Evolutionary conservation across 2,329 filamentous ascomycete species (phyloP).

Genomic region (Cytospora mali): DNA sequence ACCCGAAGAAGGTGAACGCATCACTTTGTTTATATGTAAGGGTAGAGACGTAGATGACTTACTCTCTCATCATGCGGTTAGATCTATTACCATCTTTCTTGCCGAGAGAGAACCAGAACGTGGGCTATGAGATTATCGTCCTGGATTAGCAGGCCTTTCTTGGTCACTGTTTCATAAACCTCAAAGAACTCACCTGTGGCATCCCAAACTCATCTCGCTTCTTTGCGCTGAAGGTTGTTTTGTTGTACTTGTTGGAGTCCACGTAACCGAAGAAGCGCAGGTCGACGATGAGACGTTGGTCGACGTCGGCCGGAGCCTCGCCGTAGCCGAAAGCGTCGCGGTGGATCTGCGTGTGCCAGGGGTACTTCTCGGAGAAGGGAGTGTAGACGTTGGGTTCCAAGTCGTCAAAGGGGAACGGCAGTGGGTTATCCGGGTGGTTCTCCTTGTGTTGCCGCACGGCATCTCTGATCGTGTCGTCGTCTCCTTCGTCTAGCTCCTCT

Average conservation of each 20-base stretch:
- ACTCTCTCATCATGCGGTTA: constrained; percentile 34
- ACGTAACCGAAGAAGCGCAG: constrained; percentile 31
- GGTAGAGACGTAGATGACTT: constrained; percentile 14
- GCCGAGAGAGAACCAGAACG: constrained; percentile 28
- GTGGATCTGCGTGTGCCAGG: constrained; percentile 36
- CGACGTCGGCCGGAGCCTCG: constrained; percentile 28
- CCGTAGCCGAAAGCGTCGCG: constrained; percentile 35
- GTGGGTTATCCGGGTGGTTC: constrained; percentile 19
- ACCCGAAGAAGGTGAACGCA: background rate
- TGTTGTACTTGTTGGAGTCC: constrained; percentile 26
- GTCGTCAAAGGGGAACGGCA: constrained; percentile 29
- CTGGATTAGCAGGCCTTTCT: constrained; percentile 18
- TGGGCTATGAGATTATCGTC: constrained; percentile 20
- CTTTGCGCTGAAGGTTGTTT: constrained; percentile 11
- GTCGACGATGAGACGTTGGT: constrained; percentile 32
- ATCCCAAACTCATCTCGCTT: constrained; percentile 5
- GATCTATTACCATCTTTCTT: constrained; percentile 26
- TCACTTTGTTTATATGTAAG: background rate
- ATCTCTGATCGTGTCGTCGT: background rate
- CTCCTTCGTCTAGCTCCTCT: background rate
- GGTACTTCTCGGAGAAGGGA: constrained; percentile 28
- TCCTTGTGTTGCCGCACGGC: background rate
- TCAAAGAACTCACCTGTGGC: background rate
- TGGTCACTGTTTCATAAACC: background rate
- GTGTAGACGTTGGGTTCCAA: constrained; percentile 29